Base-by-base conservation (phyloP, 2,329 filamentous ascomycete genomes). In the Colletotrichum australisinense region DNA sequence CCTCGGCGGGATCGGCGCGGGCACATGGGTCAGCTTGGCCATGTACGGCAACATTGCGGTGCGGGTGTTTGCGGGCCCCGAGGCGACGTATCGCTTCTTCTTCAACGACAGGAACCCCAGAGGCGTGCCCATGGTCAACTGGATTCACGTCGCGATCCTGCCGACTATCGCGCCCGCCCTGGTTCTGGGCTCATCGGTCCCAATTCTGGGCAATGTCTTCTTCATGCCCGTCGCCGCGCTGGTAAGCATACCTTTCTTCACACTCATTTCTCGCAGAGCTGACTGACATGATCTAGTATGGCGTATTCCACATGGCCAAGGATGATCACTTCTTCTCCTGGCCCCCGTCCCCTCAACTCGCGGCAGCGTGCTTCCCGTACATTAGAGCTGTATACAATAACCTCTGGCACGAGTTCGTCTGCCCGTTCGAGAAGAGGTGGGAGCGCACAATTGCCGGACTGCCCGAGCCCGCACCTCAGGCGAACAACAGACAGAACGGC, bases 1-100 rank as follows among this genome's bases (percentile, higher is more conserved):
- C 5, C 87, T 92, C 3, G 88, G 91, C 57, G 87, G 93, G 19
- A 80, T 90, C 24, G 82, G 87, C 26, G 82, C 86, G 12, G 88
- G 88, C 52, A 85, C 87, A 1, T 79, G 88, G 57, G 84, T 88
- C 32, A 87, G 87, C 67, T 84, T 88, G 58, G 86, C 88, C 59
- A 84, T 86, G 77, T 92, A 91, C 76, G 89, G 89, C 19, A 82
- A 83, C 56, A 79, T 85, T 65, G 86, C 88, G 2, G 79, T 90
- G 76, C 84, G 84, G 76, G 80, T 86, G 12, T 90, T 91, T 77
- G 86, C 88, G 0, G 89, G 89, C 9, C 83, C 83, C 3, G 83
- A 86, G 14, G 82, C 84, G 49, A 63, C 65, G 1, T 67, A 65
- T 16, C 69, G 59, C 5, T 75, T 75, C 49, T 67, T 75, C 56